phyloP scores from a whole-genome alignment of 2,329 filamentous ascomycete genomes.

The Sporothrix globosa region DNA sequence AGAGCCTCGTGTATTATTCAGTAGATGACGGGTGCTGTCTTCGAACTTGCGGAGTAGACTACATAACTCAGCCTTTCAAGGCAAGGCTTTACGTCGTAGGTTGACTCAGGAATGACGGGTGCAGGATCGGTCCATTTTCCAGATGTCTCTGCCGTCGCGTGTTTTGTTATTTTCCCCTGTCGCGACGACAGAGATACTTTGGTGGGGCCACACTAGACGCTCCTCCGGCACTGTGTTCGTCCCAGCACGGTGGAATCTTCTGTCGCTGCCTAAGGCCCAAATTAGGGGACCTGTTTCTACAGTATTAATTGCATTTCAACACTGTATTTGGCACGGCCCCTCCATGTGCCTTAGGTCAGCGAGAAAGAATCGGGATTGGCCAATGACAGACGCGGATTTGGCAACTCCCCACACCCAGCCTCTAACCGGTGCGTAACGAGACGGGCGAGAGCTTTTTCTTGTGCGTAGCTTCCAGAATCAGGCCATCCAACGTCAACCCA shows the following conservation, averaged over 20 bases:
- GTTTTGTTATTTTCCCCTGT: conserved; percentile 8
- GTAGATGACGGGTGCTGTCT: neutral
- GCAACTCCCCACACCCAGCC: conserved; percentile 31
- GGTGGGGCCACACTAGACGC: conserved; percentile 4
- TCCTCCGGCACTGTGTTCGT: neutral
- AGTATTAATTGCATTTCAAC: neutral
- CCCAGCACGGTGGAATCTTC: conserved; percentile 12
- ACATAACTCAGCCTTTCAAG: no score
- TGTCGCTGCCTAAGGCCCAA: conserved; percentile 28
- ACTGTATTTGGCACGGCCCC: neutral
- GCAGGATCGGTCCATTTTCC: neutral
- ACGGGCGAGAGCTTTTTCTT: conserved; percentile 32
- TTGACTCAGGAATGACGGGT: neutral
- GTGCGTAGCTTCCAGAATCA: conserved; percentile 34
- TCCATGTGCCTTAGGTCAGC: conserved; percentile 30
- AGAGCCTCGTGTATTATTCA: conserved; percentile 10
- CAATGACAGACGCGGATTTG: conserved; percentile 32
- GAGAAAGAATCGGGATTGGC: conserved; percentile 32
- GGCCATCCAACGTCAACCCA: conserved; percentile 29
- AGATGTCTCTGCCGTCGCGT: neutral
- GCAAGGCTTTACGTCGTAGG: no score
- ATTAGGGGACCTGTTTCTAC: neutral
- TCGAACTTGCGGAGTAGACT: no score
- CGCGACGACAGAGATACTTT: conserved; percentile 17
- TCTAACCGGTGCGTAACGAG: conserved; percentile 19